Evolutionary conservation across 768 basidiomycete species (phyloP).

Genomic region (Serendipita vermifera): DNA sequence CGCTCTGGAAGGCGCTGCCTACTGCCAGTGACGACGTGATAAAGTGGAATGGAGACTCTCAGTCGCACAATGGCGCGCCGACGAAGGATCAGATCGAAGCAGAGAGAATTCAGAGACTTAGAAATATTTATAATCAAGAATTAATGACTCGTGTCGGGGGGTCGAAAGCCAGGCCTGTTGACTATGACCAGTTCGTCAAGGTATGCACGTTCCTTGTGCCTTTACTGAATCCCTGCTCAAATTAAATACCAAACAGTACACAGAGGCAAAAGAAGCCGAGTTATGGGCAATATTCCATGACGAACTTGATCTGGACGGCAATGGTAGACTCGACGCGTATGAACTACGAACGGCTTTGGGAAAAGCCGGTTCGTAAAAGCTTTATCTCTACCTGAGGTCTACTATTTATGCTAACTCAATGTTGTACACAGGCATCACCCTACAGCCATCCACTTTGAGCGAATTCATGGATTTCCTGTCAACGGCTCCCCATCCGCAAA

Average conservation of each 20-base stretch:
- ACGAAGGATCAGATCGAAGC: slow-evolving; percentile 18
- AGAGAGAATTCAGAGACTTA: slow-evolving; percentile 47
- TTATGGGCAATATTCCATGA: slow-evolving; percentile 86
- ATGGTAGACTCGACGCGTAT: slow-evolving; percentile 61
- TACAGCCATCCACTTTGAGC: slow-evolving; percentile 52
- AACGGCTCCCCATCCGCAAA: slow-evolving; percentile 51
- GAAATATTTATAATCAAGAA: slow-evolving; percentile 66
- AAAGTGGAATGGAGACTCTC: slow-evolving; percentile 17
- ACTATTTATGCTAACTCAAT: background rate
- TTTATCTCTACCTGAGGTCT: slow-evolving; percentile 14
- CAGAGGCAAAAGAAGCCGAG: slow-evolving; percentile 71
- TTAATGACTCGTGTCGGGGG: slow-evolving; percentile 42
- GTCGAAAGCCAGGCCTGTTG: slow-evolving; percentile 22
- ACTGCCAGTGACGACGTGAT: slow-evolving; percentile 18
- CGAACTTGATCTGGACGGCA: slow-evolving; percentile 79
- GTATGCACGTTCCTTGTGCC: slow-evolving; percentile 22
- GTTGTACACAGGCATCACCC: slow-evolving; percentile 45
- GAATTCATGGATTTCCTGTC: slow-evolving; percentile 77
- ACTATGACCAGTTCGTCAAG: slow-evolving; percentile 19
- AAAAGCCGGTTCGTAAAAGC: slow-evolving; percentile 61
- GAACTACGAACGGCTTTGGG: slow-evolving; percentile 50
- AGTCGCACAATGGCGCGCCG: slow-evolving; percentile 13
- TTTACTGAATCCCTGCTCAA: slow-evolving; percentile 38
- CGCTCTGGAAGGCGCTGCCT: slow-evolving; percentile 51
- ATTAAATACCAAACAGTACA: slow-evolving; percentile 31